Conservation (phyloP, 257 asterid genomes). For the Buddleja alternifolia region DNA sequence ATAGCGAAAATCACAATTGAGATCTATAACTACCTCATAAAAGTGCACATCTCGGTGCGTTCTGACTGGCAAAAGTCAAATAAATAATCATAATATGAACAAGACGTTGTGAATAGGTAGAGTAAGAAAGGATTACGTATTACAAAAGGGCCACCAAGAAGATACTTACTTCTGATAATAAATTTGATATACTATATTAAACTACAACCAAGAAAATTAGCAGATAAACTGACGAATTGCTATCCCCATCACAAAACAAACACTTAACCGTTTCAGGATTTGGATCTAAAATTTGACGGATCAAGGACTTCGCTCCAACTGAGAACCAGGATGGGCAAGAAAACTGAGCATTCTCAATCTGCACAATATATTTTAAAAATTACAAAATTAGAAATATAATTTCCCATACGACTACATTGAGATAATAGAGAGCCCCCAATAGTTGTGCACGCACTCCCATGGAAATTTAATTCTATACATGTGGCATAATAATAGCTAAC, state of each 20-base stretch:
- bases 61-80: conserved; percentile 1
- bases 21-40: conserved; percentile 15
- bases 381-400: conserved; percentile 14
- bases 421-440: not conserved
- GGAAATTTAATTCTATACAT: not conserved
- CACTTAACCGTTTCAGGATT: conserved; percentile 78
- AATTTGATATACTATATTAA: conserved; percentile 1
- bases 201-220: not conserved
- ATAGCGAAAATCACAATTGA: not conserved
- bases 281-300: conserved; percentile 79
- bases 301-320: conserved; percentile 91
- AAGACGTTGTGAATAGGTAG: not conserved
- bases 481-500: conserved; percentile 15
- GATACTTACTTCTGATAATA: conserved; percentile 3
- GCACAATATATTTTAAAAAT: conserved; percentile 38
- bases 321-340: conserved; percentile 96
- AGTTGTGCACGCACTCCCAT: conserved; percentile 3
- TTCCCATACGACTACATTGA: not conserved
- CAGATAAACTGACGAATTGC: not conserved
- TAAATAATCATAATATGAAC: conserved; percentile 9
- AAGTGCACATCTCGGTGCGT: conserved; percentile 5
- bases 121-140: not conserved
- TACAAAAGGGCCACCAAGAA: conserved; percentile 2
- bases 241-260: conserved; percentile 15
- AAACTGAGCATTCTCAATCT: conserved; percentile 92